phyloP scores from a whole-genome alignment of 306 rosid species.

The Prunus armeniaca region DNA sequence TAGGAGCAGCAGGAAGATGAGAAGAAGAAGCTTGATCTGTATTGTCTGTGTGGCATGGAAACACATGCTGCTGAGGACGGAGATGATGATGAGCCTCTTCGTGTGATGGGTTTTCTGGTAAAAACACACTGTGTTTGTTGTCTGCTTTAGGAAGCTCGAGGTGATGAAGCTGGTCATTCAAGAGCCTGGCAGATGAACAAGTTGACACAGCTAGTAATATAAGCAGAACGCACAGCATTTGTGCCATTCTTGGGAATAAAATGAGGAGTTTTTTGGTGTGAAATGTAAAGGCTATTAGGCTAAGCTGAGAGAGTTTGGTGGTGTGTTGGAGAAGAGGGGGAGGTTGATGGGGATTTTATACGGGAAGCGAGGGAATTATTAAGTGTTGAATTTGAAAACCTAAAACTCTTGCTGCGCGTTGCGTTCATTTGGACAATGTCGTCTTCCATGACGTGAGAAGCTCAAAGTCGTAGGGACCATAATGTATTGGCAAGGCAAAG shows the following conservation, averaged over 20 bases:
- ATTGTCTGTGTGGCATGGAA: background rate
- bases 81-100: background rate
- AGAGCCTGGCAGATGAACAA: constrained; percentile 6
- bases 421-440: background rate
- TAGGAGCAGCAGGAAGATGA: background rate
- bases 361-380: background rate
- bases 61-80: background rate
- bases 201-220: background rate
- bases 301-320: background rate
- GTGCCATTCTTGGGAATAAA: background rate
- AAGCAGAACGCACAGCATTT: background rate
- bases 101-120: background rate
- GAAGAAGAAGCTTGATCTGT: background rate
- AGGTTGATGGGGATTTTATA: background rate
- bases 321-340: background rate
- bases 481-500: background rate
- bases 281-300: no score
- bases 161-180: background rate
- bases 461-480: background rate
- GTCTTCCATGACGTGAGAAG: background rate
- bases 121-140: no score
- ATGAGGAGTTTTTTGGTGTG: background rate
- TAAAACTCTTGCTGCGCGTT: background rate
- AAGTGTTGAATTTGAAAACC: background rate
- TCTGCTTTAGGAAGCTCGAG: no score